phyloP scores from a whole-genome alignment of 352 stramenopile species.

The Aphanomyces euteiches region DNA sequence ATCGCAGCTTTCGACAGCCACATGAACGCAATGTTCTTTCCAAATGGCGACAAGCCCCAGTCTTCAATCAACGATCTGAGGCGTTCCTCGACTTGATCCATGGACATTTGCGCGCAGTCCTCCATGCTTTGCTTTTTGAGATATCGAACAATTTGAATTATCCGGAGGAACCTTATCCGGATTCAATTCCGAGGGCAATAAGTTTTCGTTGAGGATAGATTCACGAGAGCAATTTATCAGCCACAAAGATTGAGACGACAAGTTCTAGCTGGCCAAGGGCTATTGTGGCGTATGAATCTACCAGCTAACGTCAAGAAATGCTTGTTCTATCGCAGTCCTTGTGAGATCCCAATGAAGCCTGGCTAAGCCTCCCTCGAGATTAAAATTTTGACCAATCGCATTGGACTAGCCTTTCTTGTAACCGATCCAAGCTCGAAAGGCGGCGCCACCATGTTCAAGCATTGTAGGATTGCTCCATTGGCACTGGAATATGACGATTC shows the following conservation, averaged over 20 bases:
- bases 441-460: constrained; percentile 19
- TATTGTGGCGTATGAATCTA: no score
- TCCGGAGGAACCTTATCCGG: not conserved
- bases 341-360: no score
- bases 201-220: not conserved
- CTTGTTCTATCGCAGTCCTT: no score
- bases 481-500: not conserved
- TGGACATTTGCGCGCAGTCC: constrained; percentile 6
- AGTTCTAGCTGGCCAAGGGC: no score
- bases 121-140: not conserved
- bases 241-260: no score
- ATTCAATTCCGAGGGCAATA: not conserved
- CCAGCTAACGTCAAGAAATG: no score
- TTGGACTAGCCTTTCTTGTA: no score
- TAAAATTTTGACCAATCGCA: not conserved
- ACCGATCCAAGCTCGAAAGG: not conserved
- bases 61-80: constrained; percentile 46
- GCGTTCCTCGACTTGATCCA: constrained; percentile 5
- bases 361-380: not conserved
- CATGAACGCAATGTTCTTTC: constrained; percentile 55
- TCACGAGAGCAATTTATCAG: no score
- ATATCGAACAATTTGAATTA: not conserved
- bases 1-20: constrained; percentile 49
- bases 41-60: constrained; percentile 66
- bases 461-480: constrained; percentile 12